These are phyloP conservation scores for Helenozyma rhizophorensis DNA, from an alignment of 805 yeast genomes.

Conservation along the genomic window DNA sequence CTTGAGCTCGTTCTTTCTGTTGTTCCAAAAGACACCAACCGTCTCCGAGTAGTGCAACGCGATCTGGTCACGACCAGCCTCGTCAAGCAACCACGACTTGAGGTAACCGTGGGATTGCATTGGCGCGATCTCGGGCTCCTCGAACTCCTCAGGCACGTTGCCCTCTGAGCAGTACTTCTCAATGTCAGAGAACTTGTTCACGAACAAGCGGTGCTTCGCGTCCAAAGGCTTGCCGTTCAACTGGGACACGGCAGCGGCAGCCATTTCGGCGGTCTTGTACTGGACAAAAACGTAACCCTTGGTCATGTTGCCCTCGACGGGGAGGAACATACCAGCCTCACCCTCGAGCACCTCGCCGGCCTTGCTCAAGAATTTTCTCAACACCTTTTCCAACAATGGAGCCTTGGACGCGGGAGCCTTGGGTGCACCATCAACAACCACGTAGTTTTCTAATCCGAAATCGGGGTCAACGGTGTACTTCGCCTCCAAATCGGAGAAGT, in stretches of 20 bases:
- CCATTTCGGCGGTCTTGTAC: slow-evolving; percentile 62
- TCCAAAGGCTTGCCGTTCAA: slow-evolving; percentile 89
- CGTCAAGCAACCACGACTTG: slow-evolving; percentile 88
- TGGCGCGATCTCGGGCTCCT: slow-evolving; percentile 68
- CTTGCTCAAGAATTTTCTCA: slow-evolving; percentile 70
- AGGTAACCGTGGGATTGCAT: slow-evolving; percentile 76
- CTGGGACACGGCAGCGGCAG: slow-evolving; percentile 72
- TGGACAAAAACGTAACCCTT: slow-evolving; percentile 87
- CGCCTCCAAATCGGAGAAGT: slow-evolving; percentile 81
- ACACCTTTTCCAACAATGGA: slow-evolving; percentile 77
- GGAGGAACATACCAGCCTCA: slow-evolving; percentile 72
- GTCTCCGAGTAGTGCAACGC: slow-evolving; percentile 72
- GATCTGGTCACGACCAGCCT: slow-evolving; percentile 85
- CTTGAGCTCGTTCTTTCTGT: slow-evolving; percentile 68
- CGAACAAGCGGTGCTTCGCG: slow-evolving; percentile 82
- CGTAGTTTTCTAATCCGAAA: slow-evolving; percentile 64
- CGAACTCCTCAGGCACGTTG: slow-evolving; percentile 55
- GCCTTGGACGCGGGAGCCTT: slow-evolving; percentile 87
- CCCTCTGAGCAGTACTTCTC: slow-evolving; percentile 72
- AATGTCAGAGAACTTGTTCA: slow-evolving; percentile 78
- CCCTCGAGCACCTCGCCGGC: slow-evolving; percentile 67
- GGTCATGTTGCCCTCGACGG: slow-evolving; percentile 72
- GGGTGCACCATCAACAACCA: slow-evolving; percentile 94
- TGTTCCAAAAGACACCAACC: slow-evolving; percentile 86
- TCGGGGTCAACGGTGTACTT: slow-evolving; percentile 58